phyloP scores from a whole-genome alignment of 1,284 basidiomycete species.

The Mycena citricolor region DNA sequence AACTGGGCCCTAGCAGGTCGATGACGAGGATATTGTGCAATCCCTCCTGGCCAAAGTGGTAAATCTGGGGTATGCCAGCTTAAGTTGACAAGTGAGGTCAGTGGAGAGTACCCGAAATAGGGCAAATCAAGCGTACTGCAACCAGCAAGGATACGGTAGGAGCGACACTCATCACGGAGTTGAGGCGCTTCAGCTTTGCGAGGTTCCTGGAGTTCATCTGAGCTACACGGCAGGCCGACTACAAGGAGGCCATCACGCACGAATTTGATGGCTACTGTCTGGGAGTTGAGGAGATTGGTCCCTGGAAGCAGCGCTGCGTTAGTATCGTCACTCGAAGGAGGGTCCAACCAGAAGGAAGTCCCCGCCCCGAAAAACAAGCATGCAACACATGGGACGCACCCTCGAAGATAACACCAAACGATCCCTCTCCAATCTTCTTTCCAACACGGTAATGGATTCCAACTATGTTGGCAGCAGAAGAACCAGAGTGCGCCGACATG shows the following conservation, averaged over 20 bases:
- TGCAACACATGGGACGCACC: constrained; percentile 51
- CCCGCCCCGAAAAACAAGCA: no score
- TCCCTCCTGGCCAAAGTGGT: constrained; percentile 98
- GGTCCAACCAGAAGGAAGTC: not conserved
- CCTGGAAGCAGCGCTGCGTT: constrained; percentile 46
- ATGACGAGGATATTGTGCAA: constrained; percentile 97
- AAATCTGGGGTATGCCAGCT: constrained; percentile 94
- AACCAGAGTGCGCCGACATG: constrained; percentile 50
- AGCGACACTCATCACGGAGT: constrained; percentile 93
- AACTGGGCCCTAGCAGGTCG: constrained; percentile 88
- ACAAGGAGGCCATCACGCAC: constrained; percentile 51
- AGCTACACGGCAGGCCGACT: not conserved
- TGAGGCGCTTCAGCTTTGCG: constrained; percentile 96
- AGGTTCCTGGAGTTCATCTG: constrained; percentile 70
- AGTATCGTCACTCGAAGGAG: constrained; percentile 8
- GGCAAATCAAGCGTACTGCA: constrained; percentile 67
- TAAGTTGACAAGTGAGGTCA: constrained; percentile 21
- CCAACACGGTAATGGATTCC: constrained; percentile 85
- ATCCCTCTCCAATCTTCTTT: constrained; percentile 84
- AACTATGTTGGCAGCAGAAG: constrained; percentile 61
- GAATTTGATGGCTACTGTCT: constrained; percentile 98
- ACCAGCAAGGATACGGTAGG: constrained; percentile 92
- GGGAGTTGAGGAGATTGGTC: constrained; percentile 92
- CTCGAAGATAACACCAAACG: constrained; percentile 97
- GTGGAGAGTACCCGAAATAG: constrained; percentile 14